Base-by-base conservation (phyloP, 371 early-diverging fungal species). In the Actinomucor elegans region DNA sequence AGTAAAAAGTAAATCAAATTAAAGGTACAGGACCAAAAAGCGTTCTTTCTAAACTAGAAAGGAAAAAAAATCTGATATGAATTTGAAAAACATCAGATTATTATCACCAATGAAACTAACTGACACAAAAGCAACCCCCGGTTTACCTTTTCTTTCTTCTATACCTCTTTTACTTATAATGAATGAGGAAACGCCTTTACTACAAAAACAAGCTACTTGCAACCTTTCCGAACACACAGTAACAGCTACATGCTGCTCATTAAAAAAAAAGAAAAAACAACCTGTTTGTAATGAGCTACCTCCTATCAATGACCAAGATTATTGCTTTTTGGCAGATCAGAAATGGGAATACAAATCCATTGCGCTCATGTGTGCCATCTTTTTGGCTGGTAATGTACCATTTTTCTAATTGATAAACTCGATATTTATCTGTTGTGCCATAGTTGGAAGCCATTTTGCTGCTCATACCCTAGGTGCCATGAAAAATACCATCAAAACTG, bases 381-480 rank as follows among this genome's bases (percentile, higher is more conserved):
- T 86, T 24, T 66, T 88, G 44, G 80, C 87, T 53, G 79, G 88
- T 86, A 83, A 43, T n/a, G n/a, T n/a, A n/a, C n/a, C n/a, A n/a
- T n/a, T n/a, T n/a, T n/a, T n/a, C n/a, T n/a, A n/a, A n/a, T n/a
- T n/a, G n/a, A n/a, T n/a, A n/a, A n/a, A n/a, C n/a, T n/a, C n/a
- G n/a, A n/a, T n/a, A n/a, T n/a, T n/a, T n/a, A n/a, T n/a, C n/a
- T n/a, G n/a, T n/a, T n/a, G n/a, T n/a, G n/a, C n/a, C n/a, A 36
- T 59, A 88, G 87, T 87, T 43, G 88, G 88, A 33, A 84, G 83
- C 44, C 88, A 88, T 67, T 88, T 85, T 64, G 83, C 88, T 23
- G 87, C 86, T 32, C 87, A 87, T 61, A 87, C 88, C 12, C 60
- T 88, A 24, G 85, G 86, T 5, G 86, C 87, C 18, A 67, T 88